Evolutionary conservation across 2,329 filamentous ascomycete species (phyloP).

Genomic region (Sporothrix sp.): DNA sequence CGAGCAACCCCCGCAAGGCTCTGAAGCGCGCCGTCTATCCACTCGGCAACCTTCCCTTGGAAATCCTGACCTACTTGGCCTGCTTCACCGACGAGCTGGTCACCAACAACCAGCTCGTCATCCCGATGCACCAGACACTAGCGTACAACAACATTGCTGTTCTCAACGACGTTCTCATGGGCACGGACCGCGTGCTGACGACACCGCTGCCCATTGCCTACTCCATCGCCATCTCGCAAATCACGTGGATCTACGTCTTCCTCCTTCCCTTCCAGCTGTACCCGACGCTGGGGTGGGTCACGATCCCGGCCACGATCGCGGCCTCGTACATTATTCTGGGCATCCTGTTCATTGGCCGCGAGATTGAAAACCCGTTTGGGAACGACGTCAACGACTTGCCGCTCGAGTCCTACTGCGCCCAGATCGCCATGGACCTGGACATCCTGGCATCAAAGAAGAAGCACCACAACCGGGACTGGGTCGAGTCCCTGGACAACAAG

Average conservation of each 20-base stretch:
- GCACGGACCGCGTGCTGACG: conserved; percentile 62
- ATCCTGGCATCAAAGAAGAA: conserved; percentile 47
- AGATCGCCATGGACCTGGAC: conserved; percentile 55
- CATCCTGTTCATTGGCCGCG: conserved; percentile 54
- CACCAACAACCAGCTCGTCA: conserved; percentile 36
- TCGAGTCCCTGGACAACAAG: conserved; percentile 28
- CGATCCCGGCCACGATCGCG: conserved; percentile 56
- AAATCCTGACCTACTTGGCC: conserved; percentile 57
- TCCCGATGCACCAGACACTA: conserved; percentile 42
- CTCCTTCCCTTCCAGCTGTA: conserved; percentile 64
- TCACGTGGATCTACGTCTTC: conserved; percentile 66
- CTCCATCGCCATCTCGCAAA: conserved; percentile 65
- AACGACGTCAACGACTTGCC: conserved; percentile 59
- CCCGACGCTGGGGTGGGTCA: conserved; percentile 51
- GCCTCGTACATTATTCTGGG: conserved; percentile 66
- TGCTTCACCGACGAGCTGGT: conserved; percentile 51
- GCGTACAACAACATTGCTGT: conserved; percentile 39
- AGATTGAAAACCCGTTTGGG: conserved; percentile 63
- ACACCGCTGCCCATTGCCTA: conserved; percentile 64
- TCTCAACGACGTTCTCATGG: conserved; percentile 56
- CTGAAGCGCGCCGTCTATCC: conserved; percentile 58
- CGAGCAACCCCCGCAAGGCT: conserved; percentile 58
- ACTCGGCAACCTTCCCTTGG: conserved; percentile 61
- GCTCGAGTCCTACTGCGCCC: conserved; percentile 54
- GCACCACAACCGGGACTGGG: conserved; percentile 42